phyloP scores from a whole-genome alignment of 805 yeast genomes.

The Zygotorulaspora danielsina region DNA sequence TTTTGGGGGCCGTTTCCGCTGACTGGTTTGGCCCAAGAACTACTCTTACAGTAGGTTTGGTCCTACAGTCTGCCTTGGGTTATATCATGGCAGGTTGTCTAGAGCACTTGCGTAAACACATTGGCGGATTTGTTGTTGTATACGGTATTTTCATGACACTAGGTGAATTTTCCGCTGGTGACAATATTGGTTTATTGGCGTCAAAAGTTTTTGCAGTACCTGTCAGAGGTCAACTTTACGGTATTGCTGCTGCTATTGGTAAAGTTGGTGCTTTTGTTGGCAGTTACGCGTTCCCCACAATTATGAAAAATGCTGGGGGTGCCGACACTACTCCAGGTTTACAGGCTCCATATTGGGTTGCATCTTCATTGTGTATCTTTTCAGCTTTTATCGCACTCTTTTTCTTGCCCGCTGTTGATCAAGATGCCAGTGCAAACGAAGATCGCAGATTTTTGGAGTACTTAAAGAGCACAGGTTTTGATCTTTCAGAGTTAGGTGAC shows the following conservation, averaged over 20 bases:
- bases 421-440: conserved; percentile 74
- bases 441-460: conserved; percentile 68
- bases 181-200: conserved; percentile 82
- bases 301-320: conserved; percentile 58
- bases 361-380: conserved; percentile 70
- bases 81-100: conserved; percentile 76
- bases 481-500: conserved; percentile 51
- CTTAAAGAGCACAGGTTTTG: conserved; percentile 65
- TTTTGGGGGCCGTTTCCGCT: conserved; percentile 78
- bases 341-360: conserved; percentile 76
- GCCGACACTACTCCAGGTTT: conserved; percentile 50
- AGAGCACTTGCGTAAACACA: conserved; percentile 48
- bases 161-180: conserved; percentile 95
- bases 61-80: conserved; percentile 73
- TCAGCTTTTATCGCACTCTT: conserved; percentile 67
- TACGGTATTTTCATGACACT: conserved; percentile 83
- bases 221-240: conserved; percentile 86
- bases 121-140: conserved; percentile 78
- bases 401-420: conserved; percentile 76
- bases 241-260: conserved; percentile 87
- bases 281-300: conserved; percentile 80
- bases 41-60: conserved; percentile 65
- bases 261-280: conserved; percentile 93
- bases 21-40: conserved; percentile 90
- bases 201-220: conserved; percentile 84